A percentile compares a stretch with the other conserved stretches of the same genome.
These are phyloP conservation scores for Fraxinus sp. DNA, from an alignment of 305 asterid genomes.

Conservation along the genomic window DNA sequence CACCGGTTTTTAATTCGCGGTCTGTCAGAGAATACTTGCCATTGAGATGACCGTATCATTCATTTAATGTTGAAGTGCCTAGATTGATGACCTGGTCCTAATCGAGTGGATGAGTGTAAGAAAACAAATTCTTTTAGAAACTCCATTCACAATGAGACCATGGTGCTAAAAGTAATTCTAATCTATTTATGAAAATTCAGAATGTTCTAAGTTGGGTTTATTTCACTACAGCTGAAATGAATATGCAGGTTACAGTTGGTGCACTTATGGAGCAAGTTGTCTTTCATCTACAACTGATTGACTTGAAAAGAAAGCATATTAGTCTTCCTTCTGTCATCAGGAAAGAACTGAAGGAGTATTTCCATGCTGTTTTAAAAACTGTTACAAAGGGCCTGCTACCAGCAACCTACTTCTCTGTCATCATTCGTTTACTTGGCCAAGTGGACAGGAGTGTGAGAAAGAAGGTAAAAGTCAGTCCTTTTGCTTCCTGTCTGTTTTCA, in stretches of 20 bases:
- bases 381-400: no score
- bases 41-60: not conserved
- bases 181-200: not conserved
- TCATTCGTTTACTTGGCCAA: slow-evolving; percentile 44
- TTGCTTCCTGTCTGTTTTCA: slow-evolving; percentile 6
- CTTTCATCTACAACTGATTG: no score
- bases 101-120: not conserved
- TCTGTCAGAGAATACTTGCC: not conserved
- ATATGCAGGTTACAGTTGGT: slow-evolving; percentile 2
- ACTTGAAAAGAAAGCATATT: no score
- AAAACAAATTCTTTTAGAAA: not conserved
- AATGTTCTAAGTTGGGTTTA: not conserved
- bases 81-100: not conserved
- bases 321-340: no score
- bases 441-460: slow-evolving; percentile 53
- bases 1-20: not conserved
- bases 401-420: no score
- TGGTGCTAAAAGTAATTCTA: not conserved
- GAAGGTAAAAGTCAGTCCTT: slow-evolving; percentile 53
- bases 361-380: no score
- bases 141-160: not conserved
- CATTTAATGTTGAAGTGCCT: not conserved
- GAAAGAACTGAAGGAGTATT: no score
- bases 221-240: slow-evolving; percentile 23
- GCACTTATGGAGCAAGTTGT: no score